Evolutionary conservation across 2,329 filamentous ascomycete species (phyloP).

Genomic region (Arthrobotrys entomopaga): DNA sequence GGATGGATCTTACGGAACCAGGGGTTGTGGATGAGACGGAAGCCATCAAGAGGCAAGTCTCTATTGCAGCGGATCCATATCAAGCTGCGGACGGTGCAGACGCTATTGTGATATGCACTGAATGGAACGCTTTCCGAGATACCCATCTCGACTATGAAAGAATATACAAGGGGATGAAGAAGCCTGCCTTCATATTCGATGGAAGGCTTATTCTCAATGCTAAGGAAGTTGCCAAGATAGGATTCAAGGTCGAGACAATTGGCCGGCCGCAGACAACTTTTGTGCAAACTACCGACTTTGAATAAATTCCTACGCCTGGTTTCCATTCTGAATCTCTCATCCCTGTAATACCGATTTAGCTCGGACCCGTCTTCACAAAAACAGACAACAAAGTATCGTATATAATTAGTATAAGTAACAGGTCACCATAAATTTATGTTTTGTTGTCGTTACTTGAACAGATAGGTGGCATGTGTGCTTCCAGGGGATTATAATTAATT

Average conservation of each 20-base stretch:
- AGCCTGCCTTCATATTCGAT: slow-evolving; percentile 67
- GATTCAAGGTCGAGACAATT: slow-evolving; percentile 60
- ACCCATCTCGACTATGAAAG: slow-evolving; percentile 64
- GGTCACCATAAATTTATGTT: too few species aligned
- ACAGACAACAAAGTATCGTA: too few species aligned
- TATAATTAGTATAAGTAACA: too few species aligned
- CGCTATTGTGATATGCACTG: slow-evolving; percentile 67
- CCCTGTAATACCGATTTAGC: too few species aligned
- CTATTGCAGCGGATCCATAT: slow-evolving; percentile 64
- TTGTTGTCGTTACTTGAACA: too few species aligned
- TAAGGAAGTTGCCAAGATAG: slow-evolving; percentile 58
- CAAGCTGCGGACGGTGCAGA: slow-evolving; percentile 64
- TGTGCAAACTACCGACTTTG: slow-evolving; percentile 44
- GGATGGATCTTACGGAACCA: slow-evolving; percentile 59
- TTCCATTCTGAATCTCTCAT: too few species aligned
- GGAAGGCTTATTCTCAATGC: slow-evolving; percentile 61
- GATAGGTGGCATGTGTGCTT: too few species aligned
- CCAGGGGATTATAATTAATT: too few species aligned
- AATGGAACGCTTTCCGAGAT: slow-evolving; percentile 67
- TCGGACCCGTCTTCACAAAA: too few species aligned
- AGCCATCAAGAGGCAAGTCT: slow-evolving; percentile 60
- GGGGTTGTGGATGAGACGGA: slow-evolving; percentile 60
- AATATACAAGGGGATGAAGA: slow-evolving; percentile 64
- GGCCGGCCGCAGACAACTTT: slow-evolving; percentile 56
- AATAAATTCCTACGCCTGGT: slow-evolving; percentile 5